Base-by-base conservation (phyloP, 495 filamentous ascomycete species). In the Hypoxylon lienhwacheense region DNA sequence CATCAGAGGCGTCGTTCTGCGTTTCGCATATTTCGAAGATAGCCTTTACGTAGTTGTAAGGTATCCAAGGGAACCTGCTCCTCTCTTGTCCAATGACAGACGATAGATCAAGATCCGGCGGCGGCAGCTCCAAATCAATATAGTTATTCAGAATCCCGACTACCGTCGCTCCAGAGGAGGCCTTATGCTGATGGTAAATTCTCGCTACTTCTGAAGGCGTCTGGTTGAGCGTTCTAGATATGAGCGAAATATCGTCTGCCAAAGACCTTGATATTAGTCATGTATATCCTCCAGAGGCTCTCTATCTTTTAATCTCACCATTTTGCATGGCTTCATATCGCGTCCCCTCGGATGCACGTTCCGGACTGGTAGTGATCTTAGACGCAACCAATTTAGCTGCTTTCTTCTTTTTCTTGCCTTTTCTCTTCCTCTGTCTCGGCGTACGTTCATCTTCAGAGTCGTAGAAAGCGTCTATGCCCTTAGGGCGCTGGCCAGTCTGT, bases 381-480 rank as follows among this genome's bases (percentile, higher is more conserved):
- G 21, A 14, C 29, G 24, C 11, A 1, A 41, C 28, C 11, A 39
- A 32, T 22, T 61, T 65, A 7, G 34, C 24, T 20, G 14, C 50
- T 12, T 51, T 59, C 26, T 58, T 66, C 14, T 40, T 61, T 43
- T 56, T 65, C 12, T 48, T 53, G 10, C 53, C 67, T 15, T 64
- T 39, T 54, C 72, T 76, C 25, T 44, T 55, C 24, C 71, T 81
- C 22, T 69, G 79, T 69, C 74, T 84, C 39, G 53, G 71, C 46
- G 71, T 67, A 5, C 60, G 28, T 10, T 54, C 61, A 14, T 71
- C 66, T 5, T 75, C 61, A 4, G 72, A 73, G 7, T 77, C 74
- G 19, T 74, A 76, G 61, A 97, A 97, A 0, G 81, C 91, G 49
- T 97, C 90, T 7, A 96, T 72, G 1, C 91, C 88, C 64, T 86